A percentile compares a stretch with the other conserved stretches of the same genome.
Evolutionary conservation across 2,329 filamentous ascomycete genomes (phyloP).

Genomic region (Domatiomyces globalis): DNA sequence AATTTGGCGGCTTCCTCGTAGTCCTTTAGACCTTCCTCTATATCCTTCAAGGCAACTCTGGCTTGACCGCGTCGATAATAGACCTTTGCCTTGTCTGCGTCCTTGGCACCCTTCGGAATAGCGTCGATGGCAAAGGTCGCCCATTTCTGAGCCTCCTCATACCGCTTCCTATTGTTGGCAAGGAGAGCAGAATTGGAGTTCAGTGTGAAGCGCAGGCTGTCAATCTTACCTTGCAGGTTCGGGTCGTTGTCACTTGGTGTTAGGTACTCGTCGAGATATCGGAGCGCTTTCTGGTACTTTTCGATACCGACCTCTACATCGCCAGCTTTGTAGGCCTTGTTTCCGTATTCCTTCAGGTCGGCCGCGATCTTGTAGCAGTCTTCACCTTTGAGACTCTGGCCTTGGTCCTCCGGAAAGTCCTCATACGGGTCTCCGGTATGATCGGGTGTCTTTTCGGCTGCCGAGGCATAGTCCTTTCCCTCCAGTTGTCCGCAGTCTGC

Average conservation of each 20-base stretch:
- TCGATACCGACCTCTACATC: constrained; percentile 57
- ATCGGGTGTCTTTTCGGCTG: constrained; percentile 58
- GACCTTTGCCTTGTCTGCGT: constrained; percentile 73
- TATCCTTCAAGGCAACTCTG: constrained; percentile 62
- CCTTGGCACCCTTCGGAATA: constrained; percentile 47
- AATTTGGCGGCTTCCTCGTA: constrained; percentile 63
- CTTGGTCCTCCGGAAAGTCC: constrained; percentile 79
- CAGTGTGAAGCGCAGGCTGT: constrained; percentile 64
- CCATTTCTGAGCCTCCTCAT: constrained; percentile 53
- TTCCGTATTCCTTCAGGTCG: constrained; percentile 83
- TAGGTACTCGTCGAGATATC: constrained; percentile 77
- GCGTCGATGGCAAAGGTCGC: constrained; percentile 61
- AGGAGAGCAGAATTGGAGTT: constrained; percentile 82
- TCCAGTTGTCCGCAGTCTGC: constrained; percentile 74
- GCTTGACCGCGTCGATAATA: constrained; percentile 71
- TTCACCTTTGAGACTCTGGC: constrained; percentile 48
- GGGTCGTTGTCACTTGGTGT: constrained; percentile 54
- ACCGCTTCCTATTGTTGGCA: constrained; percentile 64
- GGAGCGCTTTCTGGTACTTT: constrained; percentile 88
- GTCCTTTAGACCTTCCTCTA: constrained; percentile 63
- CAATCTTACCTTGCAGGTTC: constrained; percentile 52
- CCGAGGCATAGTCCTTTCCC: constrained; percentile 52
- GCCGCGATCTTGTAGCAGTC: constrained; percentile 64
- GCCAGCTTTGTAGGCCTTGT: constrained; percentile 74
- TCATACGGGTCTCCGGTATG: constrained; percentile 81